A percentile compares a stretch with the other conserved stretches of the same genome.
Conservation (phyloP, 2,329 filamentous ascomycete species). For the Cladophialophora carrionii region DNA sequence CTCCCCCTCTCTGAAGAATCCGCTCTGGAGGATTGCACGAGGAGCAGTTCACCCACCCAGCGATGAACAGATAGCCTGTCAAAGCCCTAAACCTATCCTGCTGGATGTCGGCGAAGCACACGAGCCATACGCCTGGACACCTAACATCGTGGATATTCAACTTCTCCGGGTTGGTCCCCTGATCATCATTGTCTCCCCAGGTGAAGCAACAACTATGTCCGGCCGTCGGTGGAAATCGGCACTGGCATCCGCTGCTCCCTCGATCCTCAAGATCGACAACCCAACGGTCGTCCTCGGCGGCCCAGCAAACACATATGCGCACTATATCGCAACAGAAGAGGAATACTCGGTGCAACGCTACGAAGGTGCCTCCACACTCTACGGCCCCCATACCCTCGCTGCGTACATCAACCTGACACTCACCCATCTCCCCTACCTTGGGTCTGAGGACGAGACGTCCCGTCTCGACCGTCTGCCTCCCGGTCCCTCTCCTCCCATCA, state of each 20-base stretch:
- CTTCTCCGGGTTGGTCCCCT: constrained; percentile 81
- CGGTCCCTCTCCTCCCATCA: constrained; percentile 74
- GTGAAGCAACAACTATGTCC: constrained; percentile 90
- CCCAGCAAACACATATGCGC: constrained; percentile 87
- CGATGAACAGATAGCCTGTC: constrained; percentile 72
- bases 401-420: constrained; percentile 87
- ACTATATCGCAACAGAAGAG: constrained; percentile 77
- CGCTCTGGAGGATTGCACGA: constrained; percentile 78
- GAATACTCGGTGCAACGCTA: constrained; percentile 86
- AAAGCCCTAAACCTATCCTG: constrained; percentile 79
- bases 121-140: constrained; percentile 80
- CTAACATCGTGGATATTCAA: constrained; percentile 90
- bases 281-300: constrained; percentile 83
- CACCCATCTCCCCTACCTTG: constrained; percentile 69
- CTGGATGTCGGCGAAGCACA: constrained; percentile 84
- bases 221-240: constrained; percentile 83
- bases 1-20: constrained; percentile 68
- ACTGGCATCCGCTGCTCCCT: constrained; percentile 60
- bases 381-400: constrained; percentile 77
- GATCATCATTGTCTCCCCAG: constrained; percentile 79
- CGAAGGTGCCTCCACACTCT: constrained; percentile 91
- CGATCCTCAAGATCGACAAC: constrained; percentile 54
- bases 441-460: constrained; percentile 39
- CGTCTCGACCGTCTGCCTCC: constrained; percentile 50
- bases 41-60: constrained; percentile 71